Evolutionary conservation across 2,329 filamentous ascomycete genomes (phyloP).

Genomic region (Sclerotinia minor): DNA sequence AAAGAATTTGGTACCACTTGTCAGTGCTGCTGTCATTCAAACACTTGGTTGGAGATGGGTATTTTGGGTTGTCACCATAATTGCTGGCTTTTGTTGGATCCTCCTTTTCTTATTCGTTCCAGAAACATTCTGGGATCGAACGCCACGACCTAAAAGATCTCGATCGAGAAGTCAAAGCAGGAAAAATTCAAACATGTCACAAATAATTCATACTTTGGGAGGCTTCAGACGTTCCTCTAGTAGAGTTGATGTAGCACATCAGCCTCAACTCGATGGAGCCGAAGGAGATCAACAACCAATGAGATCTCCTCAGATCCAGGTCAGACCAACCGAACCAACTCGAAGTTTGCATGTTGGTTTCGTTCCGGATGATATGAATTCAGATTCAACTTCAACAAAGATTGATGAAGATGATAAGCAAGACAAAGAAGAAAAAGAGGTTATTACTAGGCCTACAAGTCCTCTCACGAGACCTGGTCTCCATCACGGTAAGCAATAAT

Average conservation of each 20-base stretch:
- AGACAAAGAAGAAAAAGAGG: neutral
- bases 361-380: constrained; percentile 42
- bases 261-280: constrained; percentile 2
- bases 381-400: constrained; percentile 21
- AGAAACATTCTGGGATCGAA: constrained; percentile 93
- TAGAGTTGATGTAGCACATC: constrained; percentile 5
- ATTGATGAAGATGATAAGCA: neutral
- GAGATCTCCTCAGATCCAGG: constrained; percentile 8
- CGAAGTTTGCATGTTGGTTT: constrained; percentile 57
- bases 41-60: constrained; percentile 83
- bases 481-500: neutral
- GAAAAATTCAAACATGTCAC: constrained; percentile 27
- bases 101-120: constrained; percentile 89
- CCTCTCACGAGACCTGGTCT: neutral
- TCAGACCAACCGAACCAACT: constrained; percentile 13
- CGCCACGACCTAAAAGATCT: constrained; percentile 50
- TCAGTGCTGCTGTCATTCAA: constrained; percentile 82
- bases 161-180: constrained; percentile 27
- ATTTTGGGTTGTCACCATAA: constrained; percentile 83
- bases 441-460: constrained; percentile 15
- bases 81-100: constrained; percentile 68
- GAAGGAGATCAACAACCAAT: neutral
- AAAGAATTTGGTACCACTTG: constrained; percentile 85
- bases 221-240: constrained; percentile 22
- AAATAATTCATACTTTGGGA: constrained; percentile 29